Base-by-base conservation (phyloP, 2,329 filamentous ascomycete genomes). In the Scedosporium aurantiacum region DNA sequence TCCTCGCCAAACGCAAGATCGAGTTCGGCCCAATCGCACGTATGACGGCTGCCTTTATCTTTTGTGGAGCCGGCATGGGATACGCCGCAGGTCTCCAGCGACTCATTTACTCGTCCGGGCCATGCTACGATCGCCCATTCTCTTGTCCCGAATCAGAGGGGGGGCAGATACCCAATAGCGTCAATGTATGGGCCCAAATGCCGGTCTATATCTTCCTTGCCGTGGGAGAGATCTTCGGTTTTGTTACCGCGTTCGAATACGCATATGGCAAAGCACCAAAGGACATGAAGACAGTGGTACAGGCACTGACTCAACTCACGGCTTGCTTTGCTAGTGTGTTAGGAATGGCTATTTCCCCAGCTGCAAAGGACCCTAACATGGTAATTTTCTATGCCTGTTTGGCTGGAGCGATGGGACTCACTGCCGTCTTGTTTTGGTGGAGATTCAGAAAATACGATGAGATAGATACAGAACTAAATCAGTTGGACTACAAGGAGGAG, bases 281-380 rank as follows among this genome's bases (percentile, higher is more conserved):
- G 69, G 90, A 89, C 74, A 91, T 91, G 88, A 81, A 86, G 5
- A 87, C 84, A 25, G 79, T 90, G 61, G 85, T 91, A n/a, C 79
- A 80, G 67, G 82, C 84, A 7, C 77, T 90, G 60, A 40, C 37
- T 40, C 56, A 58, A 25, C 56, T 58, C 8, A 58, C 28, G 40
- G 56, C 56, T 25, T 58, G 56, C 6, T n/a, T 58, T 16, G 56
- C 28, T 4, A 40, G 28, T 18, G 18, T 45, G 21, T 18, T 58
- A 37, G 56, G 28, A n/a, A 58, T 58, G 56, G 56, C 56, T 2
- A 58, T 58, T 14, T 43, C 28, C 8, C 56, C 56, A 5, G 56
- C 56, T 4, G 28, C 56, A 5, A 37, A 40, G 21, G 56, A 45
- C 21, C 56, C 56, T 10, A 41, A 58, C 28, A 25, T 58, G 56